A percentile compares a stretch with the other conserved stretches of the same genome.
phyloP scores from a whole-genome alignment of 2,329 filamentous ascomycete genomes.

The Aaosphaeria pasadenensis region DNA sequence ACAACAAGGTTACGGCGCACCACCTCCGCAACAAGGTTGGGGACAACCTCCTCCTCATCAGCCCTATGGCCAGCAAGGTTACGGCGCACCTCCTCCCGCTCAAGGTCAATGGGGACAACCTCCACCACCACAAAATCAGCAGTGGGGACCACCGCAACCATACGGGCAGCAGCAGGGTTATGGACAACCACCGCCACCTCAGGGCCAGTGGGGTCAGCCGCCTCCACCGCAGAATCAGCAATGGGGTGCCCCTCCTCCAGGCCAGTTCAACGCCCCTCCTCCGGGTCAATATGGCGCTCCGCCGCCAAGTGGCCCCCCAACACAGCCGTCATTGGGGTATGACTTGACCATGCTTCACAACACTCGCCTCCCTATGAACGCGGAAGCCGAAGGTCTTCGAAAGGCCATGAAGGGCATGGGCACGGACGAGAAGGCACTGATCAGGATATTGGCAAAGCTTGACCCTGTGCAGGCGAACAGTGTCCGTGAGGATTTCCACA shows the following conservation, averaged over 20 bases:
- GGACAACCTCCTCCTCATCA: conserved; percentile 6
- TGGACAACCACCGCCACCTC: conserved; percentile 12
- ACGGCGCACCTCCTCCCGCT: neutral
- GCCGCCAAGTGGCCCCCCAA: conserved; percentile 20
- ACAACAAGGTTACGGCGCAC: conserved; percentile 5
- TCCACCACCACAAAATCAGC: conserved; percentile 20
- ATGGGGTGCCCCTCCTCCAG: conserved; percentile 8
- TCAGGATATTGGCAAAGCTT: conserved; percentile 66
- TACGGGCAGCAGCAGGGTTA: conserved; percentile 15
- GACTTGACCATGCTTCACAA: conserved; percentile 59
- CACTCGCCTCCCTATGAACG: conserved; percentile 54
- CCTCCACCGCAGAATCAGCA: conserved; percentile 16
- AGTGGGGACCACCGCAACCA: neutral
- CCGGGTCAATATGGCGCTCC: conserved; percentile 9
- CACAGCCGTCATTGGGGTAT: conserved; percentile 66
- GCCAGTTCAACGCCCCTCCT: conserved; percentile 6
- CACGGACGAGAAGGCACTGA: conserved; percentile 78
- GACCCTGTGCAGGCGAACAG: conserved; percentile 73
- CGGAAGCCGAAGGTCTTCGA: conserved; percentile 69
- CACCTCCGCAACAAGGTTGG: neutral
- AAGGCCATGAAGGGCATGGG: conserved; percentile 92
- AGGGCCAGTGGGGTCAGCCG: conserved; percentile 19
- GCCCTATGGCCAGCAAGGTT: conserved; percentile 2
- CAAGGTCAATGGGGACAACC: conserved; percentile 17
- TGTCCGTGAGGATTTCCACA: conserved; percentile 61